Conservation (phyloP, 768 basidiomycete genomes). For the Suillus subluteus region DNA sequence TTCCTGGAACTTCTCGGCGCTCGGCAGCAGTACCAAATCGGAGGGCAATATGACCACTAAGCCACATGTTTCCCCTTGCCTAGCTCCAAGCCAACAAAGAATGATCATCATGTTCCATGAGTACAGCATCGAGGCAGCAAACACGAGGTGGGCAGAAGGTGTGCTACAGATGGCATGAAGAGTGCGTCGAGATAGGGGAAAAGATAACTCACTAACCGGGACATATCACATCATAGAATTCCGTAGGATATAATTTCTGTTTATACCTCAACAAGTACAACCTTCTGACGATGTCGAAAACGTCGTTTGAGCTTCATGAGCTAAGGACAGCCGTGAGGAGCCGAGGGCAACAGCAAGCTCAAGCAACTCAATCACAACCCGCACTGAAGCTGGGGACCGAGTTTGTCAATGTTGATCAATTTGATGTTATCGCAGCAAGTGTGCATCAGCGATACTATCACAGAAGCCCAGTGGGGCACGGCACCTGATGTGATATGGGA, state of each 20-base stretch:
- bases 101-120: neutral
- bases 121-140: neutral
- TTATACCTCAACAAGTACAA: neutral
- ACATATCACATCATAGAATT: neutral
- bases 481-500: neutral
- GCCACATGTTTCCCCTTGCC: neutral
- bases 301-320: neutral
- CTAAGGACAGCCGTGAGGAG: neutral
- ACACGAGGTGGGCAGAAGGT: slow-evolving; percentile 6
- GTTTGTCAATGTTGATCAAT: neutral
- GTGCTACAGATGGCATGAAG: neutral
- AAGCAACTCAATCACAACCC: neutral
- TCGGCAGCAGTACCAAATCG: slow-evolving; percentile 2
- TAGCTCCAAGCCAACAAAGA: neutral
- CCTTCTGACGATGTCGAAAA: neutral
- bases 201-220: neutral
- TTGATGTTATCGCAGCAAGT: neutral
- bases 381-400: neutral
- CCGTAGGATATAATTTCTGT: neutral
- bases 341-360: neutral
- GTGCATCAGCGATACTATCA: neutral
- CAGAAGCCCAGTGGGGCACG: neutral
- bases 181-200: neutral
- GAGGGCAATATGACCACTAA: neutral
- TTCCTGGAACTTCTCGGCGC: slow-evolving; percentile 7